A percentile compares a stretch with the other conserved stretches of the same genome.
phyloP scores from a whole-genome alignment of 495 filamentous ascomycete species.

The Podospora appendiculata region DNA sequence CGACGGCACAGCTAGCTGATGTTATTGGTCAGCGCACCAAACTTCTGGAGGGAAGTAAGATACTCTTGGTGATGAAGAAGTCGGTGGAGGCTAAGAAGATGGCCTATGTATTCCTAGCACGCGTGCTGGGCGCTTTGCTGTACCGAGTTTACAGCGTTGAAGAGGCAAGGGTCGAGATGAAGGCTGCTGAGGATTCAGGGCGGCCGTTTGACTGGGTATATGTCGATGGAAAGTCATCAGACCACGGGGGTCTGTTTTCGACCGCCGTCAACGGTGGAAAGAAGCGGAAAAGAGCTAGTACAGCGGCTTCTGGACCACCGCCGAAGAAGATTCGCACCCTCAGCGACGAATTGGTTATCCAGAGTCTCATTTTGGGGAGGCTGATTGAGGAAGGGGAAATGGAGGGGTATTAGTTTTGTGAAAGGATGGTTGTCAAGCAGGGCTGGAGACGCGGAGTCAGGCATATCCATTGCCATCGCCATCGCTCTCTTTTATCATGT shows the following conservation, averaged over 20 bases:
- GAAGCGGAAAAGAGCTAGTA: constrained; percentile 40
- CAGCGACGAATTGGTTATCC: constrained; percentile 81
- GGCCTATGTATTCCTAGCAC: constrained; percentile 62
- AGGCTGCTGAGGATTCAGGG: constrained; percentile 39
- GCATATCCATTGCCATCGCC: too few species aligned
- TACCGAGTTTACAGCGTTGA: constrained; percentile 55
- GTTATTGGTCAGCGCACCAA: constrained; percentile 51
- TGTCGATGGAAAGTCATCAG: constrained; percentile 47
- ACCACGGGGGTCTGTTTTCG: constrained; percentile 18
- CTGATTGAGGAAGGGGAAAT: constrained; percentile 57
- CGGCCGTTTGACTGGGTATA: constrained; percentile 73
- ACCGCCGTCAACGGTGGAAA: constrained; percentile 14
- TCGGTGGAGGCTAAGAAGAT: constrained; percentile 50
- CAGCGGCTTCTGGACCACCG: constrained; percentile 22
- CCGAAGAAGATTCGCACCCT: constrained; percentile 51
- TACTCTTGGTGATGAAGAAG: constrained; percentile 70
- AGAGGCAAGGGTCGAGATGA: constrained; percentile 50
- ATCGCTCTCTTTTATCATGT: too few species aligned
- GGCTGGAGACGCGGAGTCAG: too few species aligned
- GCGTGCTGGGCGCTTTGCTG: constrained; percentile 67
- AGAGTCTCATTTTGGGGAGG: constrained; percentile 83
- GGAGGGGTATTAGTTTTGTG: constrained; percentile 13
- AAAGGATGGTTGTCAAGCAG: too few species aligned
- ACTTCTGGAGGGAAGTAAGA: constrained; percentile 56
- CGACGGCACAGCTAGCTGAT: constrained; percentile 45